phyloP scores from a whole-genome alignment of 148 eudicot genomes.

The Tetragonia tetragonoides region DNA sequence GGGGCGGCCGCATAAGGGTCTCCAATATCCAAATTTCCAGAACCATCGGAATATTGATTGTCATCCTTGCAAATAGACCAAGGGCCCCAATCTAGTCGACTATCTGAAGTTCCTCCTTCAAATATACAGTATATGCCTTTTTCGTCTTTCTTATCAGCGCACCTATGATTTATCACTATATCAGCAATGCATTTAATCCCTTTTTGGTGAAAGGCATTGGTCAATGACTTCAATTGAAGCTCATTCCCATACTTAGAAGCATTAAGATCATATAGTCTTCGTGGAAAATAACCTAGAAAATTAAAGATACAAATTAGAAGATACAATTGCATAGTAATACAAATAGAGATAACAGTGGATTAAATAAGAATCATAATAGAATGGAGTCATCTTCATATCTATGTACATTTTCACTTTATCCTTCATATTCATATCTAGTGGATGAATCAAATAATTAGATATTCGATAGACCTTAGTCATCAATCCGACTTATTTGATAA shows the following conservation, averaged over 20 bases:
- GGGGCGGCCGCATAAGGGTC: not conserved
- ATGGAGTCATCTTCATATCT: too few relatives aligned
- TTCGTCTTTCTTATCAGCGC: not conserved
- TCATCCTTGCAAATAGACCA: constrained; percentile 45
- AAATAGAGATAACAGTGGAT: not conserved
- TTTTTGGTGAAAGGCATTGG: constrained; percentile 36
- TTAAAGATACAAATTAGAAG: too few relatives aligned
- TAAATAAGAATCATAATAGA: too few relatives aligned
- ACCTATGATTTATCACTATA: constrained; percentile 45
- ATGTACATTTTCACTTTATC: too few relatives aligned
- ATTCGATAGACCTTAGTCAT: too few relatives aligned
- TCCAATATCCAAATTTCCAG: constrained; percentile 39
- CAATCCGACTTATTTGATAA: too few relatives aligned
- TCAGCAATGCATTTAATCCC: constrained; percentile 55
- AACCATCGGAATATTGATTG: constrained; percentile 43
- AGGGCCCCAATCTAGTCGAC: constrained; percentile 4
- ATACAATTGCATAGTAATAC: not conserved
- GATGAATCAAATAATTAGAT: too few relatives aligned
- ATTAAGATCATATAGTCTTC: constrained; percentile 2
- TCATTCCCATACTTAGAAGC: not conserved
- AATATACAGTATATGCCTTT: constrained; percentile 1
- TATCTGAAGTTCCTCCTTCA: constrained; percentile 2
- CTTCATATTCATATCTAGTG: too few relatives aligned
- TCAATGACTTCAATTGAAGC: constrained; percentile 28
- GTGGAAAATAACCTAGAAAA: not conserved